Base-by-base conservation (phyloP, 352 stramenopile genomes). In the Phytophthora tubulina region DNA sequence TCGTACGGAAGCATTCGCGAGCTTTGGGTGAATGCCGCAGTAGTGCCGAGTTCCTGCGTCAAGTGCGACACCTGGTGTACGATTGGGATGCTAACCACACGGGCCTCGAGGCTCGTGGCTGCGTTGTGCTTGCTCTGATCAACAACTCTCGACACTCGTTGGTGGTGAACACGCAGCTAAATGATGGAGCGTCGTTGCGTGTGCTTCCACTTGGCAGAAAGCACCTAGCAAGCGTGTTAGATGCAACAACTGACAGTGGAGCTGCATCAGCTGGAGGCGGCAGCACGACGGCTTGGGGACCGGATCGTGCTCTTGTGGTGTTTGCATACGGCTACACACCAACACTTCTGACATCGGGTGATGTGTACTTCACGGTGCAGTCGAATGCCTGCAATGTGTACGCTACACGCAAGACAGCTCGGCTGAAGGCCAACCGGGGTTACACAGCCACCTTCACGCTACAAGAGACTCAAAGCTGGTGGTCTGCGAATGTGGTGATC, bases 21-120 rank as follows among this genome's bases (percentile, higher is more conserved):
- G 72, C 79, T 27, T 51, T 96, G 3, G 44, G 69, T 3, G 62
- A 80, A 44, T 92, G 81, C 41, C 63, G 54, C 35, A 93, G 75
- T 7, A 84, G 73, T 36, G 67, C 78, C 0, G 70, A 92, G 49
- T 92, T 94, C 49, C 48, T 92, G 48, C 72, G 82, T 15, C 81
- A 93, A 52, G 64, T 94, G 33, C 78, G 86, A 10, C 89, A 96
- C 49, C 70, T 96, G 8, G 87, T 95, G 4, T 96, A 89, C 61
- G 88, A 95, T 57, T 95, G 88, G 87, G 87, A 96, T 56, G 87
- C 85, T 41, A 95, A 96, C 68, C 89, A 96, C 63, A 94, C 84
- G 2, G 89, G 89, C 0, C 70, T 96, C 0, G 89, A 91, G 41
- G 89, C 89, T 7, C 85, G 89, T 45, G 87, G 84, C 6, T 96